Evolutionary conservation across 1,284 basidiomycete species (phyloP).

Genomic region (Pyrrhoderma lamaoense): DNA sequence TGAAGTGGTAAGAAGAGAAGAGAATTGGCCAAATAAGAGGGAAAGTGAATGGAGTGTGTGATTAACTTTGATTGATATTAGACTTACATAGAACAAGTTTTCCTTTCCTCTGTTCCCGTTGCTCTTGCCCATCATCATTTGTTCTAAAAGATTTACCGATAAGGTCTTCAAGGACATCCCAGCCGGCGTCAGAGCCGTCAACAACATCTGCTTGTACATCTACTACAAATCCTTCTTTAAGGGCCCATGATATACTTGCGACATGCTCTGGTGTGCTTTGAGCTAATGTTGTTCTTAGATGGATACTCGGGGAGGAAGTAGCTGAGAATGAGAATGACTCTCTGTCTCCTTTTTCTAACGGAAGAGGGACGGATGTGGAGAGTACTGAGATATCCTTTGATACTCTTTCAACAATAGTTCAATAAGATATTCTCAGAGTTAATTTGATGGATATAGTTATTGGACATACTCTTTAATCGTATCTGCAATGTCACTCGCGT

Average conservation of each 20-base stretch:
- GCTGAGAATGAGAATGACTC: constrained; percentile 32
- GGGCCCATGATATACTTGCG: constrained; percentile 54
- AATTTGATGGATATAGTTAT: not conserved
- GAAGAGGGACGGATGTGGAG: constrained; percentile 50
- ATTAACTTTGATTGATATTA: constrained; percentile 1
- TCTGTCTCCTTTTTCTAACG: constrained; percentile 39
- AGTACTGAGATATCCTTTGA: constrained; percentile 39
- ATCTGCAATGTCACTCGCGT: constrained; percentile 21
- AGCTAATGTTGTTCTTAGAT: constrained; percentile 51
- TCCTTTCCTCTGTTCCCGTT: constrained; percentile 25
- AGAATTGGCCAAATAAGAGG: too few species aligned
- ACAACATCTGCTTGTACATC: constrained; percentile 49
- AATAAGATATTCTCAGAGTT: not conserved
- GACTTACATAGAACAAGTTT: constrained; percentile 71
- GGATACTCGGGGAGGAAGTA: constrained; percentile 37
- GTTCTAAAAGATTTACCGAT: constrained; percentile 53
- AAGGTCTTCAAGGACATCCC: constrained; percentile 71
- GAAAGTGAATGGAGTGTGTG: too few species aligned
- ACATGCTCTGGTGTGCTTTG: constrained; percentile 39
- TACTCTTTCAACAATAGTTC: not conserved
- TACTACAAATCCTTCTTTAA: constrained; percentile 52
- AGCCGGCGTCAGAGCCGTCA: constrained; percentile 41
- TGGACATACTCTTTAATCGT: constrained; percentile 22
- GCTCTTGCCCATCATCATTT: constrained; percentile 17
- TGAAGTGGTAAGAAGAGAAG: constrained; percentile 3